phyloP scores from a whole-genome alignment of 257 asterid species.

The Rhazya stricta region DNA sequence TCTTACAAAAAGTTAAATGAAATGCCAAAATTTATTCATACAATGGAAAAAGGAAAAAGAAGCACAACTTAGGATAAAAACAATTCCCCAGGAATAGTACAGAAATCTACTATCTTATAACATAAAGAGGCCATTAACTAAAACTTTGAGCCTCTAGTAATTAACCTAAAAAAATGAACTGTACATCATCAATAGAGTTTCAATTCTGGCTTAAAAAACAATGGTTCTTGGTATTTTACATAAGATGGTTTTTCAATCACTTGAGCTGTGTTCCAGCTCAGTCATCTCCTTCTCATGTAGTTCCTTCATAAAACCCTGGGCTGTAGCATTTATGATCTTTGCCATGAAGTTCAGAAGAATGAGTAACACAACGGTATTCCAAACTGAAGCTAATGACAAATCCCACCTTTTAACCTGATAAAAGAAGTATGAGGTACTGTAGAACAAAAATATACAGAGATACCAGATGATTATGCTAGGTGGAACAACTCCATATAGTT shows the following conservation, averaged over 20 bases:
- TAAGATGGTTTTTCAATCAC: not conserved
- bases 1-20: too few relatives aligned
- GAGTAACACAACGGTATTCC: slow-evolving; percentile 75
- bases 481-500: not conserved
- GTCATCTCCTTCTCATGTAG: slow-evolving; percentile 58
- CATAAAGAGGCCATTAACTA: slow-evolving; percentile 7
- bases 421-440: not conserved
- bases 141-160: slow-evolving; percentile 13
- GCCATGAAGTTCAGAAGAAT: slow-evolving; percentile 63
- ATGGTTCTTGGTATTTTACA: not conserved
- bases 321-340: slow-evolving; percentile 66
- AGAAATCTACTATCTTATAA: not conserved
- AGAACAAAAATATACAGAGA: not conserved
- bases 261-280: slow-evolving; percentile 33
- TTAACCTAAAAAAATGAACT: not conserved
- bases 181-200: slow-evolving; percentile 18
- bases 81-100: not conserved
- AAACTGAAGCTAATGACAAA: slow-evolving; percentile 49
- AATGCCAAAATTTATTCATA: too few relatives aligned
- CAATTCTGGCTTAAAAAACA: slow-evolving; percentile 1
- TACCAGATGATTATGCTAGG: not conserved
- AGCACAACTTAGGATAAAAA: too few relatives aligned
- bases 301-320: slow-evolving; percentile 51
- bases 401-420: slow-evolving; percentile 61
- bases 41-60: too few relatives aligned